Evolutionary conservation across 179 eudicot genomes (phyloP), one percentile per base, ranked within the genome.

Genomic region (Actinidia chinensis): DNA sequence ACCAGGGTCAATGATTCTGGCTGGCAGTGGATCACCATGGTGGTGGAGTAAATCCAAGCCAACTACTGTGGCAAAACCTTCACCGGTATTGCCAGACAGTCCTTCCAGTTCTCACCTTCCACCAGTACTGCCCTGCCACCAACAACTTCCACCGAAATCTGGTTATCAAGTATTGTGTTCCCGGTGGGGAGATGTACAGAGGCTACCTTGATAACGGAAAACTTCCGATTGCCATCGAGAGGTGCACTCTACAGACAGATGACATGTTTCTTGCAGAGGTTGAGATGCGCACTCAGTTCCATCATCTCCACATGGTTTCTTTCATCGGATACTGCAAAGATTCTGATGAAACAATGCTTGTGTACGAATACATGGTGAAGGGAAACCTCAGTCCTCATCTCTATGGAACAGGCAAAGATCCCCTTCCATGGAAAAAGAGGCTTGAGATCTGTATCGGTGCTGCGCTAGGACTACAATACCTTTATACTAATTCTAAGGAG

Each of bases 371-470:
- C 63, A 79, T 79, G 73, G 50, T 18, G 42, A 81, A 79, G 46
- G 82, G 84, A 15, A 75, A 40, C 33, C 81, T 81, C 12, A 23
- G 63, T 28, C 58, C 72, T 43, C 79, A 76, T n/a, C 84, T 84
- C 50, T 69, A 78, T 12, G 33, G 54, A 18, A 73, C 40, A 12
- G 20, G 2, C 3, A 64, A 58, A 44, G 69, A 44, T 36, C 79
- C 78, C 52, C 80, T 89, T 1, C 79, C 88, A 4, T 89, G 93
- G 93, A 81, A 76, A 58, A 80, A 70, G 64, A 83, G 94, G 80
- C 82, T 90, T 10, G 84, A 90, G 54, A 90, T 86, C 20, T 90
- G 92, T 84, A 80, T 86, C 12, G 90, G 87, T 0, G 85, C 86
- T 15, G 94, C 92, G 4, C 75, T 50, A 58, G 92, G 91, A 44